Base-by-base conservation (phyloP, 2,329 filamentous ascomycete species). In the Fusarium cyanostomum region DNA sequence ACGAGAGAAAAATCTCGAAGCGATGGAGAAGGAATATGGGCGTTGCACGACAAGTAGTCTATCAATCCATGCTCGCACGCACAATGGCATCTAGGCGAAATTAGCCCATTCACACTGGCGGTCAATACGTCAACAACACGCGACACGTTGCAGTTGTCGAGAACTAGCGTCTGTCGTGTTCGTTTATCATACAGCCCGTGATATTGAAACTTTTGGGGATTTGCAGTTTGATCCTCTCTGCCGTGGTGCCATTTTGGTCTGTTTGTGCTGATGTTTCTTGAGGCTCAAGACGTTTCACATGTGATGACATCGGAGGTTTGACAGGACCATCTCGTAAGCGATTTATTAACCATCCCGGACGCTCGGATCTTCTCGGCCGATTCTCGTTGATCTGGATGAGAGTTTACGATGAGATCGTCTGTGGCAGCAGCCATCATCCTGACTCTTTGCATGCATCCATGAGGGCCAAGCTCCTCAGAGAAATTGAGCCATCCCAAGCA, bases 51-150 rank as follows among this genome's bases (percentile, higher is more conserved):
- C 21, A 6, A 21, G 21, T 4, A 21, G 21, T 21, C n/a, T n/a
- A 6, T 6, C 4, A 21, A 6, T 21, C 6, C 15, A 30, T 24
- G 24, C 35, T 26, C 18, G 48, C 48, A 21, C 18, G 48, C 48
- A 21, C 3, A 24, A 50, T 21, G 28, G 27, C 11, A 39, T 52
- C n/a, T 30, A 37, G 33, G 28, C 30, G 24, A 18, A 11, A 41
- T 66, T 28, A 37, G 28, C 27, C 30, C 48, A 65, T 59, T 42
- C 33, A 34, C 44, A 64, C 48, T 16, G 35, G 27, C 10, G 2
- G 12, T 21, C 11, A 31, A 38, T 16, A 51, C 48, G 42, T 24
- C 46, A 37, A 9, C 21, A 53, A 59, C 62, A 56, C 27, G 27
- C 42, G 57, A 56, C 54, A 27, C 54, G 30, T 35, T 41, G 21